Evolutionary conservation across 768 basidiomycete species (phyloP).

Genomic region (Chlorophyllum brunneum): DNA sequence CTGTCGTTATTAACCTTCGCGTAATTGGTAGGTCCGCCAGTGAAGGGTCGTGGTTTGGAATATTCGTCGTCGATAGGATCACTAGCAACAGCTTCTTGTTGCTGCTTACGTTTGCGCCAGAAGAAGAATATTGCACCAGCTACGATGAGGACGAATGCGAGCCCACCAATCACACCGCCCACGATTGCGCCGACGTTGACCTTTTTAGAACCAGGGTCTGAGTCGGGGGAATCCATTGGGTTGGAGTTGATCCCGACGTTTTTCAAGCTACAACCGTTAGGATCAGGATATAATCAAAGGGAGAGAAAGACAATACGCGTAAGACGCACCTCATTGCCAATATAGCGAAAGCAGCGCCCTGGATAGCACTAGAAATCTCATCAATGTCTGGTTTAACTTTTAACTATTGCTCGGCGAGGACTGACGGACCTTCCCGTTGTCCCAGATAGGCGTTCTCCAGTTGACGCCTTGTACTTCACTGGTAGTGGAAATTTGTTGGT

Average conservation of each 20-base stretch:
- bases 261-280: constrained; percentile 5
- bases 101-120: constrained; percentile 1
- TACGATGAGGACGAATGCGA: constrained; percentile 4
- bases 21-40: background rate
- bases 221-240: too few relatives aligned
- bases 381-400: background rate
- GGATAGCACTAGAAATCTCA: constrained; percentile 21
- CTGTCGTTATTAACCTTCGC: background rate
- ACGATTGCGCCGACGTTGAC: constrained; percentile 7
- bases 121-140: background rate
- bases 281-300: background rate
- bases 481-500: constrained; percentile 20
- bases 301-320: background rate
- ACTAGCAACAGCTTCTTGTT: background rate
- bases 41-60: background rate
- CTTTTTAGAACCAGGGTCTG: background rate
- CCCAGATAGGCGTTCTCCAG: constrained; percentile 14
- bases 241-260: constrained; percentile 2
- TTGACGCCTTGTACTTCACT: constrained; percentile 19
- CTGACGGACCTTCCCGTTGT: constrained; percentile 12
- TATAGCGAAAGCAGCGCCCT: constrained; percentile 28
- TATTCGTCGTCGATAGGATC: background rate
- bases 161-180: constrained; percentile 14
- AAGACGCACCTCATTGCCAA: constrained; percentile 23
- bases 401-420: background rate